Percentiles rank a stretch among this genome's conserved stretches.
These are phyloP conservation scores for Tylopilus subfusipes DNA, from an alignment of 768 basidiomycete genomes.

Conservation along the genomic window DNA sequence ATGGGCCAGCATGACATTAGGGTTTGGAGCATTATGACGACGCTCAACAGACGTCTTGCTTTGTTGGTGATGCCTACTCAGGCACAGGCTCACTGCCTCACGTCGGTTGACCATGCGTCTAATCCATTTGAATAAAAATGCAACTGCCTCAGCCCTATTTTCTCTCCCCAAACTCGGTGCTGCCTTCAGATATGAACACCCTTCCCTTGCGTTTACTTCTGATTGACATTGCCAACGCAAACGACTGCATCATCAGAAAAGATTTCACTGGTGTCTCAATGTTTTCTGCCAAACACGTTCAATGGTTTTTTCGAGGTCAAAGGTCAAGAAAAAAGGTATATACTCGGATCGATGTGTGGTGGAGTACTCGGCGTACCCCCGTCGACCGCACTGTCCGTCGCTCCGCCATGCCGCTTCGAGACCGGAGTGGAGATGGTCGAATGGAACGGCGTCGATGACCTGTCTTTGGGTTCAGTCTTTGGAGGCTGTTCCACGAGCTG, in stretches of 20 bases:
- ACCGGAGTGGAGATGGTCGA: background rate
- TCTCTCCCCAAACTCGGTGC: constrained; percentile 16
- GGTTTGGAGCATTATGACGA: too few relatives aligned
- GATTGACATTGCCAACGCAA: constrained; percentile 18
- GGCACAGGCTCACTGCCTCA: too few relatives aligned
- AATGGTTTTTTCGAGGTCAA: background rate
- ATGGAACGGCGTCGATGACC: background rate
- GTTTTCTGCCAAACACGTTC: constrained; percentile 6
- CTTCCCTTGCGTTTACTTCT: constrained; percentile 25
- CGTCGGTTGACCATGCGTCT: too few relatives aligned
- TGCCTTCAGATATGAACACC: constrained; percentile 16
- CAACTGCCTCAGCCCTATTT: too few relatives aligned
- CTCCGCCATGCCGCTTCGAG: background rate
- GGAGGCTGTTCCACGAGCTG: constrained; percentile 8
- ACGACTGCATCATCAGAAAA: constrained; percentile 19
- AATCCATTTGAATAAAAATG: too few relatives aligned
- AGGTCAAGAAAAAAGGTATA: background rate
- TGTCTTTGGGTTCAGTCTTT: background rate
- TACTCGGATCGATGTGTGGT: constrained; percentile 11
- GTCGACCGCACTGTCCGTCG: background rate
- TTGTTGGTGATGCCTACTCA: too few relatives aligned
- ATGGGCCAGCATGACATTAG: too few relatives aligned
- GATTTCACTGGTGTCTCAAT: constrained; percentile 19
- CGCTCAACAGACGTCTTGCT: too few relatives aligned
- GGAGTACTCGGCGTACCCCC: constrained; percentile 2